Conservation (phyloP, 2,329 filamentous ascomycete species). For the Penicillium rolfsii region DNA sequence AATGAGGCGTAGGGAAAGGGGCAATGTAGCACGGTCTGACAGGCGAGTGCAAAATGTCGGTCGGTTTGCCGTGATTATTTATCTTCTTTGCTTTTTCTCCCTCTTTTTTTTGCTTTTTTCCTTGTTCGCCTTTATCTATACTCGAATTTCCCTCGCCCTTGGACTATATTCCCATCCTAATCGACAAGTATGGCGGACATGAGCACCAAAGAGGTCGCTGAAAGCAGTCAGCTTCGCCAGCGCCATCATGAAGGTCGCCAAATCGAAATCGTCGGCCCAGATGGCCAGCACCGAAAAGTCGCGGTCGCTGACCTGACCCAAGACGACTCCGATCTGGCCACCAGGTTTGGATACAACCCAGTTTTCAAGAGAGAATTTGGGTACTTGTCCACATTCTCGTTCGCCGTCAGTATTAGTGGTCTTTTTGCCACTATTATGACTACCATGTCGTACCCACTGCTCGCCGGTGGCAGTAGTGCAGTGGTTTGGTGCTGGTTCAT, state of each 20-base stretch:
- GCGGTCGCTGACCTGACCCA: slow-evolving; percentile 12
- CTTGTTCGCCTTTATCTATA: slow-evolving; percentile 3
- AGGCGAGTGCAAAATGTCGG: background rate
- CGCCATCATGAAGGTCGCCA: slow-evolving; percentile 13
- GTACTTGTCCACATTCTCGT: slow-evolving; percentile 63
- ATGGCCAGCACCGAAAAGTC: slow-evolving; percentile 16
- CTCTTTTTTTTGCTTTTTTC: background rate
- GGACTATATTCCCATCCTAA: background rate
- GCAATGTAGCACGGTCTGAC: background rate
- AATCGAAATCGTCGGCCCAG: slow-evolving; percentile 15
- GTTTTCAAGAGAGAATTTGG: slow-evolving; percentile 64
- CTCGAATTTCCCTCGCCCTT: background rate
- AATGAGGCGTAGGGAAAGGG: slow-evolving; percentile 1
- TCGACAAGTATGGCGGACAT: slow-evolving; percentile 9
- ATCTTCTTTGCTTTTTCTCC: slow-evolving; percentile 6
- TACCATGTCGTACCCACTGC: slow-evolving; percentile 58
- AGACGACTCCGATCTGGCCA: slow-evolving; percentile 17
- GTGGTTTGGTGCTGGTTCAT: slow-evolving; percentile 64
- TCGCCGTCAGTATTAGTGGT: slow-evolving; percentile 61
- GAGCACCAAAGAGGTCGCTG: background rate
- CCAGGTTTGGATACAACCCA: slow-evolving; percentile 23
- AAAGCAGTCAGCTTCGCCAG: slow-evolving; percentile 8
- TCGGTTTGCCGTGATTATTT: slow-evolving; percentile 11
- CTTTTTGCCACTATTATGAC: slow-evolving; percentile 61
- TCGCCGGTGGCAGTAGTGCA: slow-evolving; percentile 58